These are phyloP conservation scores for Arxiozyma bovina DNA, from an alignment of 1,139 yeast species.

Conservation along the genomic window DNA sequence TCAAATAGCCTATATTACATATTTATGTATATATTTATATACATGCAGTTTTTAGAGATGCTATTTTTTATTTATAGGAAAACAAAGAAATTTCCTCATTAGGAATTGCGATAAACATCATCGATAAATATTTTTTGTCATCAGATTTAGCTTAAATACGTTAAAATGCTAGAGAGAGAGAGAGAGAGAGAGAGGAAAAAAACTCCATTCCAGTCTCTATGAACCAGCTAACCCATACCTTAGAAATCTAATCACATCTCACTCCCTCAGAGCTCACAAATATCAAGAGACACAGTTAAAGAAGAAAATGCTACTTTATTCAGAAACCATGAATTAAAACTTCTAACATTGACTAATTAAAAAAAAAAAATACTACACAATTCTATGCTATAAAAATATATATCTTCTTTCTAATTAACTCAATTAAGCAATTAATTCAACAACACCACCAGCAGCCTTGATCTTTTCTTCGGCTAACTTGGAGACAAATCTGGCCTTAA, in stretches of 20 bases:
- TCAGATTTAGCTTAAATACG: not conserved
- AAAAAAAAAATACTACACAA: not conserved
- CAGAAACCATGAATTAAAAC: not conserved
- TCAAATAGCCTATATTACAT: not conserved
- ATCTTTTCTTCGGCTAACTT: conserved; percentile 99
- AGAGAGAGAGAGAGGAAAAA: not conserved
- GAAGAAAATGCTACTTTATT: too few species aligned
- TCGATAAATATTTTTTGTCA: not conserved
- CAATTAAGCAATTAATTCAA: conserved; percentile 94
- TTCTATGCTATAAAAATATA: not conserved
- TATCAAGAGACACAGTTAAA: too few species aligned
- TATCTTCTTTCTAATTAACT: not conserved
- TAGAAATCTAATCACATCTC: not conserved
- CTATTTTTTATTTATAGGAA: not conserved
- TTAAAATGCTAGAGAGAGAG: not conserved
- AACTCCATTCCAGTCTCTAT: not conserved
- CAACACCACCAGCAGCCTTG: conserved; percentile 99
- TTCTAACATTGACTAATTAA: not conserved
- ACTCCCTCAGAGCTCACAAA: too few species aligned
- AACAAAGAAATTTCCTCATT: not conserved
- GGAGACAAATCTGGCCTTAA: conserved; percentile 98
- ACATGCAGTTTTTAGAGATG: not conserved
- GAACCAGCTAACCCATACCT: not conserved
- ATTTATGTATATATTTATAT: too few species aligned
- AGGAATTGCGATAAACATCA: not conserved